phyloP scores from a whole-genome alignment of 1,139 yeast genomes.

The Yamadazyma pseudoaaseri region DNA sequence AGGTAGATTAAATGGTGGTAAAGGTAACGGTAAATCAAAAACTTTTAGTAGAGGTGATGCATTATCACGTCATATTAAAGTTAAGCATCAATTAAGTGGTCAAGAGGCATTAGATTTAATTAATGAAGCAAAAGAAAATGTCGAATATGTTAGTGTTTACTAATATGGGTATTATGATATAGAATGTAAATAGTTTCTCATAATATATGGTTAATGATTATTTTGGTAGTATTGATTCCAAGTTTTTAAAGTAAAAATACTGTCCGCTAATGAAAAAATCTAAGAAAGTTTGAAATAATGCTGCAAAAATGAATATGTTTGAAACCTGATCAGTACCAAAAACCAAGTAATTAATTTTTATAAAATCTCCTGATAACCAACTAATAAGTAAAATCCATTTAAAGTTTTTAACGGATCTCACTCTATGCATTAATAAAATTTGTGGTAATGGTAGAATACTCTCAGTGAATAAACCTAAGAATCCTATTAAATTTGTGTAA shows the following conservation, averaged over 20 bases:
- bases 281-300: conserved; percentile 74
- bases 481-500: conserved; percentile 64
- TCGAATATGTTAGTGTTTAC: conserved; percentile 50
- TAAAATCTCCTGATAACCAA: conserved; percentile 87
- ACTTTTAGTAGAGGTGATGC: conserved; percentile 52
- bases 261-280: conserved; percentile 78
- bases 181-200: conserved; percentile 3
- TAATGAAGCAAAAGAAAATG: conserved; percentile 73
- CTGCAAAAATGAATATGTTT: conserved; percentile 69
- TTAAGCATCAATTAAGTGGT: conserved; percentile 48
- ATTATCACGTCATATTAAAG: conserved; percentile 48
- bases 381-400: conserved; percentile 70
- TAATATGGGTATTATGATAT: neutral
- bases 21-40: conserved; percentile 59
- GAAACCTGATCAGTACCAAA: conserved; percentile 74
- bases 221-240: conserved; percentile 9
- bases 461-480: conserved; percentile 73
- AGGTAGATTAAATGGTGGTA: conserved; percentile 48
- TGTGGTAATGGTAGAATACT: conserved; percentile 88
- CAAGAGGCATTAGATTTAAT: conserved; percentile 57
- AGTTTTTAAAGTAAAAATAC: conserved; percentile 56
- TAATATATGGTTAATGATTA: conserved; percentile 4
- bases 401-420: conserved; percentile 75
- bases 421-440: conserved; percentile 65
- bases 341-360: conserved; percentile 69